Evolutionary conservation across 2,329 filamentous ascomycete genomes (phyloP).

Genomic region (Endothia cerciana): DNA sequence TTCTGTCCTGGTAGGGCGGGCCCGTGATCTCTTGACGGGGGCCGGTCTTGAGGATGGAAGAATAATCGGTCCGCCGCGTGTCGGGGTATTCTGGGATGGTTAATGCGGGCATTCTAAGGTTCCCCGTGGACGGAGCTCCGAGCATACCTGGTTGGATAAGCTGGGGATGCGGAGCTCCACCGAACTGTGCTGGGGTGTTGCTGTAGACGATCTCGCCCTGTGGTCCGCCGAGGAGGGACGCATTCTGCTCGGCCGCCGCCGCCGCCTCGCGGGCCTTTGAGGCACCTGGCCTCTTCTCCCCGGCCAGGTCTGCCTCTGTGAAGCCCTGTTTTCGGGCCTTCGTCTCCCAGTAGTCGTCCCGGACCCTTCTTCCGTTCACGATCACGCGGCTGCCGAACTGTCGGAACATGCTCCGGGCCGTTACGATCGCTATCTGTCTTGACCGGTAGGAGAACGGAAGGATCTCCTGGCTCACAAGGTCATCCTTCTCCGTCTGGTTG

Average conservation of each 20-base stretch:
- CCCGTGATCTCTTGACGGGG: slow-evolving; percentile 90
- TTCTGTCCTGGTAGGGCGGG: slow-evolving; percentile 84
- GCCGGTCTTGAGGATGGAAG: slow-evolving; percentile 74
- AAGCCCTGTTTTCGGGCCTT: slow-evolving; percentile 98
- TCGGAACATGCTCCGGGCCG: slow-evolving; percentile 96
- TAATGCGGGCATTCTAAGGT: slow-evolving; percentile 80
- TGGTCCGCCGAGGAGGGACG: slow-evolving; percentile 65
- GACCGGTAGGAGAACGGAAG: slow-evolving; percentile 96
- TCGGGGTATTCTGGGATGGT: slow-evolving; percentile 80
- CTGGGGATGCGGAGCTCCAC: slow-evolving; percentile 68
- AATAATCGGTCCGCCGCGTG: slow-evolving; percentile 78
- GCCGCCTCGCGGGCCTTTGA: slow-evolving; percentile 85
- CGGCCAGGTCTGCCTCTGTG: slow-evolving; percentile 92
- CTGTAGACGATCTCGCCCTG: slow-evolving; percentile 90
- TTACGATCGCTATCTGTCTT: slow-evolving; percentile 98
- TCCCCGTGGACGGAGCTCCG: slow-evolving; percentile 60
- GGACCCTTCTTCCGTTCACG: slow-evolving; percentile 83
- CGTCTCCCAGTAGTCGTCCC: slow-evolving; percentile 98
- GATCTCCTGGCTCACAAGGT: slow-evolving; percentile 92
- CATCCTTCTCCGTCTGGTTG: slow-evolving; percentile 93
- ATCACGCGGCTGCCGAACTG: slow-evolving; percentile 97
- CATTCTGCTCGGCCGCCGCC: slow-evolving; percentile 66
- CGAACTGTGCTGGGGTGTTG: slow-evolving; percentile 69
- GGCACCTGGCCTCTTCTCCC: slow-evolving; percentile 92
- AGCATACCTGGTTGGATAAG: slow-evolving; percentile 75